Evolutionary conservation across 2,329 filamentous ascomycete species (phyloP).

Genomic region (Moelleriella libera): DNA sequence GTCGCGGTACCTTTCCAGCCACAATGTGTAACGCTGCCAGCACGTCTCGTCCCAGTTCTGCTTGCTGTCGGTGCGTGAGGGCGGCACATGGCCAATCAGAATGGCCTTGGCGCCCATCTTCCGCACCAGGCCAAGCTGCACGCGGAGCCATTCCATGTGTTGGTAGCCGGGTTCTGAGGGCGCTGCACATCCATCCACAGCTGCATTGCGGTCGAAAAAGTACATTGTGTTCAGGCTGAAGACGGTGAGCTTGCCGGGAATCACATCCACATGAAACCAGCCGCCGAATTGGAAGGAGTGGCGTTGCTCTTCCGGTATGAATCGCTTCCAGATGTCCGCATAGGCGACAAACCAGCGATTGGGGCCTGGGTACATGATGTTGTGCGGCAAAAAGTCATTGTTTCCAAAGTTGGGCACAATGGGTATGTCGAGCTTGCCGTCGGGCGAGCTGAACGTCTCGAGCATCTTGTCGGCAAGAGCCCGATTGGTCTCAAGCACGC

Average conservation of each 20-base stretch:
- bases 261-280: slow-evolving; percentile 89
- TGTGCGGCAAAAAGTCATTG: slow-evolving; percentile 95
- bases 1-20: slow-evolving; percentile 82
- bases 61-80: slow-evolving; percentile 74
- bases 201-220: slow-evolving; percentile 86
- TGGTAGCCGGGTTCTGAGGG: slow-evolving; percentile 78
- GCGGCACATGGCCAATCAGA: slow-evolving; percentile 85
- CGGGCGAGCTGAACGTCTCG: slow-evolving; percentile 52
- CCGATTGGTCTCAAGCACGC: slow-evolving; percentile 69
- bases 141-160: slow-evolving; percentile 89
- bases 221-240: slow-evolving; percentile 95
- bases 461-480: slow-evolving; percentile 63
- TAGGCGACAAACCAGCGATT: slow-evolving; percentile 76
- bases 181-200: slow-evolving; percentile 75
- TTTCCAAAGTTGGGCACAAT: slow-evolving; percentile 88
- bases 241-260: slow-evolving; percentile 72
- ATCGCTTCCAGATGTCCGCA: slow-evolving; percentile 63
- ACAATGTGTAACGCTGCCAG: slow-evolving; percentile 94
- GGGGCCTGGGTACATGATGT: slow-evolving; percentile 75
- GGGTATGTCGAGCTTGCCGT: slow-evolving; percentile 52
- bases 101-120: slow-evolving; percentile 85
- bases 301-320: slow-evolving; percentile 84
- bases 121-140: slow-evolving; percentile 75
- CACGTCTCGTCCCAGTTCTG: slow-evolving; percentile 90
- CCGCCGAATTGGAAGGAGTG: slow-evolving; percentile 87